Evolutionary conservation across 176 grass and related monocot genomes (phyloP).

Genomic region (Leersia perrieri): DNA sequence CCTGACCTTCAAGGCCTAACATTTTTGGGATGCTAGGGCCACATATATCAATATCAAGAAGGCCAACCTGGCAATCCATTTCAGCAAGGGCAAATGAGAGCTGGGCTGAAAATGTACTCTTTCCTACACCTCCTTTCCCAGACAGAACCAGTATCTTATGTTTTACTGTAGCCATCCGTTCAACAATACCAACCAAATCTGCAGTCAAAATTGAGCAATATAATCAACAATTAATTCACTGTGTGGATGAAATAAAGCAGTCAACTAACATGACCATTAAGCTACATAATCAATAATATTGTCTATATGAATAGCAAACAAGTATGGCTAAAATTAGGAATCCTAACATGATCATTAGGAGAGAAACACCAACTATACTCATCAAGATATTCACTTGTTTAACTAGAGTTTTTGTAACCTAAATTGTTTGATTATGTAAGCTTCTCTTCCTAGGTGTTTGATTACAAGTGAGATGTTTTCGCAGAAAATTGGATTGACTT

Average conservation of each 20-base stretch:
- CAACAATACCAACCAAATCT: slow-evolving; percentile 78
- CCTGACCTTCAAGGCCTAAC: slow-evolving; percentile 69
- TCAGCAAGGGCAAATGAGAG: slow-evolving; percentile 67
- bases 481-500: neutral
- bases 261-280: no score
- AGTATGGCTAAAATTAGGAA: neutral
- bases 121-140: slow-evolving; percentile 69
- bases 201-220: slow-evolving; percentile 11
- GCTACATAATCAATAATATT: no score
- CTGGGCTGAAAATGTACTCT: slow-evolving; percentile 75
- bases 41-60: slow-evolving; percentile 78
- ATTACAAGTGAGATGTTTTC: neutral
- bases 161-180: slow-evolving; percentile 70
- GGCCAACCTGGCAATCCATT: slow-evolving; percentile 53
- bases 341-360: neutral
- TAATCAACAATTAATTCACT: neutral
- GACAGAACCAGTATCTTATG: slow-evolving; percentile 82
- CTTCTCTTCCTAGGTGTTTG: neutral
- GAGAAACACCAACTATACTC: neutral
- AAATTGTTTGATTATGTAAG: neutral
- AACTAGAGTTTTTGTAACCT: neutral
- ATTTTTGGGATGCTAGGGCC: slow-evolving; percentile 72
- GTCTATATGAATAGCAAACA: neutral
- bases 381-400: neutral
- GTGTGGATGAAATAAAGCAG: neutral